phyloP scores from a whole-genome alignment of 202 grass and related monocot genomes.

The Setaria italica region DNA sequence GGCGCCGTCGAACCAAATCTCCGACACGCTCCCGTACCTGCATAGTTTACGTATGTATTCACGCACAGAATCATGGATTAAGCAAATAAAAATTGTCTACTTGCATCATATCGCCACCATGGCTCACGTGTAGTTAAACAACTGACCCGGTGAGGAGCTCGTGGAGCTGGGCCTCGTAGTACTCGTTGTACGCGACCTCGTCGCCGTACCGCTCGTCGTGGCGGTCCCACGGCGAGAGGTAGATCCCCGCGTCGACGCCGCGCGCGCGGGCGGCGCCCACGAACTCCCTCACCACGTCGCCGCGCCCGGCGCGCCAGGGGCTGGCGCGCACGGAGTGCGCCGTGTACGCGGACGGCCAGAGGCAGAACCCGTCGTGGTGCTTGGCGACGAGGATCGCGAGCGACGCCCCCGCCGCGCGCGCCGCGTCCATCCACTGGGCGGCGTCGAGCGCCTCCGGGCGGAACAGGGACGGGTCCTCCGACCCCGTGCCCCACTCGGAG shows the following conservation, averaged over 20 bases:
- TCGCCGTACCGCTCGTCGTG: constrained; percentile 75
- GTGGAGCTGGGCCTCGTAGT: constrained; percentile 80
- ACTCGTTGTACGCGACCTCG: constrained; percentile 88
- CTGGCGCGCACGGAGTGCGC: constrained; percentile 69
- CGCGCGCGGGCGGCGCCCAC: constrained; percentile 39
- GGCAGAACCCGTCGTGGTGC: constrained; percentile 98
- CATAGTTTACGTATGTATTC: neutral
- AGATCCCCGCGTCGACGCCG: constrained; percentile 70
- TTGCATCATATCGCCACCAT: too few relatives aligned
- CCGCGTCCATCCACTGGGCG: constrained; percentile 78
- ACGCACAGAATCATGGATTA: neutral
- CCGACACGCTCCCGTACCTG: constrained; percentile 80
- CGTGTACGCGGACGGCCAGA: constrained; percentile 89
- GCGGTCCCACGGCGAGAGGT: constrained; percentile 96
- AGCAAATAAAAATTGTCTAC: too few relatives aligned
- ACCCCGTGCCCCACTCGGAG: constrained; percentile 77
- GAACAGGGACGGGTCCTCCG: constrained; percentile 64
- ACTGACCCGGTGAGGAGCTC: constrained; percentile 87
- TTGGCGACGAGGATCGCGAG: constrained; percentile 91
- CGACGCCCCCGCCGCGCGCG: constrained; percentile 57
- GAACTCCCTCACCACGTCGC: constrained; percentile 80
- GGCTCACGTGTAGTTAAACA: too few relatives aligned
- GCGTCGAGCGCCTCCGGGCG: constrained; percentile 57
- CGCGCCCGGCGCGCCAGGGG: constrained; percentile 62
- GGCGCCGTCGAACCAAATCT: constrained; percentile 98